Evolutionary conservation across 2,329 filamentous ascomycete species (phyloP).

Genomic region (Epichloe typhina): DNA sequence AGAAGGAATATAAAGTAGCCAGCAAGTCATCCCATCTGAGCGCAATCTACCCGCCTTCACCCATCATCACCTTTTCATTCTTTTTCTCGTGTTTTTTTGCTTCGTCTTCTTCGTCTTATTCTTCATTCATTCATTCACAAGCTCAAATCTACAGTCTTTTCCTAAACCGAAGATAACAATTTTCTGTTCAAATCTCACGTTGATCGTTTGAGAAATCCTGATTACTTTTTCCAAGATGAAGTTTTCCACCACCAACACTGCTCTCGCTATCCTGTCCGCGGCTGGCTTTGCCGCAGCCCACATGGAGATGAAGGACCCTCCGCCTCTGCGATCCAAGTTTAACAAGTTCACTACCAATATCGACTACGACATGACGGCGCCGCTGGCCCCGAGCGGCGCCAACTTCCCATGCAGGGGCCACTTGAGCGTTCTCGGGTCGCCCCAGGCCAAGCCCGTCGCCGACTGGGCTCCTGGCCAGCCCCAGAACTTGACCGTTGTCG

Average conservation of each 20-base stretch:
- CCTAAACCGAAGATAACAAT: neutral
- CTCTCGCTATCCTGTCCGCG: constrained; percentile 27
- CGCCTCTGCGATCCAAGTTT: constrained; percentile 39
- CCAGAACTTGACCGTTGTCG: constrained; percentile 51
- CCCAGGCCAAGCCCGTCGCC: constrained; percentile 38
- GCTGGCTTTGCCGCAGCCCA: constrained; percentile 34
- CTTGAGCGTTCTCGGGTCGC: constrained; percentile 33
- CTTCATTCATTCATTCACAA: neutral
- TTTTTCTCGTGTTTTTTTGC: neutral
- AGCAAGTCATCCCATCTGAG: neutral
- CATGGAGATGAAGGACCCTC: constrained; percentile 41
- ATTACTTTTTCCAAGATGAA: constrained; percentile 22
- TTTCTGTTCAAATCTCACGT: neutral
- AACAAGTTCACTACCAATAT: constrained; percentile 36
- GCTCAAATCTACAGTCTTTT: neutral
- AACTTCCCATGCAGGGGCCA: constrained; percentile 69
- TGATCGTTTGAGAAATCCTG: neutral
- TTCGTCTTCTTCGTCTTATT: too few relatives aligned
- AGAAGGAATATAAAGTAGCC: neutral
- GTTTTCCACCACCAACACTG: constrained; percentile 19
- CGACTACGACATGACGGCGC: constrained; percentile 62
- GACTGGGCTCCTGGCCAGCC: constrained; percentile 48
- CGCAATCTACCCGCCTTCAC: neutral
- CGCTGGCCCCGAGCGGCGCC: constrained; percentile 44
- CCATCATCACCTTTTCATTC: neutral